Conservation (phyloP, 306 rosid species). For the Sindora glabra region DNA sequence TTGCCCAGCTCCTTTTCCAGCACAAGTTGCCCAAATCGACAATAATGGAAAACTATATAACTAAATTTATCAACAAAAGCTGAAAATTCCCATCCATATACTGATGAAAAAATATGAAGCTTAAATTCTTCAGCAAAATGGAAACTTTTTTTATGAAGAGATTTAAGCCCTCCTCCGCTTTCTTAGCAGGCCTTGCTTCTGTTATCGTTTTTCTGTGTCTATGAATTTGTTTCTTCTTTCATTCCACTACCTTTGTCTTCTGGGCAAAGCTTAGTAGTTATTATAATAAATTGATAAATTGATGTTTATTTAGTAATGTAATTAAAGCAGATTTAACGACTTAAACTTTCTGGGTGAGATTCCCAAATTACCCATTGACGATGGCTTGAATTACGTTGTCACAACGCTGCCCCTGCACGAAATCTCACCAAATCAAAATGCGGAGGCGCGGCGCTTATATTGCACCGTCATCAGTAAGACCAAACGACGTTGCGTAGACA, state of each 20-base stretch:
- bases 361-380: constrained; percentile 16
- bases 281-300: neutral
- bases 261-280: constrained; percentile 18
- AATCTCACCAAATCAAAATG: constrained; percentile 14
- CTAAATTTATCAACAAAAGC: neutral
- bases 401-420: neutral
- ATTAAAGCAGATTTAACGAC: constrained; percentile 28
- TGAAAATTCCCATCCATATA: constrained; percentile 12
- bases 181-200: constrained; percentile 14
- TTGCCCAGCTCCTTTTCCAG: neutral
- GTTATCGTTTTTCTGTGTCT: neutral
- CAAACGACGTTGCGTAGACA: neutral
- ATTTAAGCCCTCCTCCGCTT: constrained; percentile 33
- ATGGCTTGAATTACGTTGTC: constrained; percentile 17
- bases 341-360: neutral
- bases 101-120: constrained; percentile 17
- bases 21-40: constrained; percentile 15
- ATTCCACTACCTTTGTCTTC: constrained; percentile 31
- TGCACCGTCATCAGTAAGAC: neutral
- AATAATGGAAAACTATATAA: neutral
- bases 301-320: constrained; percentile 10
- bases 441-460: constrained; percentile 27
- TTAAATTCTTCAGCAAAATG: constrained; percentile 38
- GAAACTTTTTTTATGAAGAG: constrained; percentile 25
- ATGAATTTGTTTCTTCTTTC: constrained; percentile 17